Conservation (phyloP, 495 filamentous ascomycete species). For the Xylaria grammica region DNA sequence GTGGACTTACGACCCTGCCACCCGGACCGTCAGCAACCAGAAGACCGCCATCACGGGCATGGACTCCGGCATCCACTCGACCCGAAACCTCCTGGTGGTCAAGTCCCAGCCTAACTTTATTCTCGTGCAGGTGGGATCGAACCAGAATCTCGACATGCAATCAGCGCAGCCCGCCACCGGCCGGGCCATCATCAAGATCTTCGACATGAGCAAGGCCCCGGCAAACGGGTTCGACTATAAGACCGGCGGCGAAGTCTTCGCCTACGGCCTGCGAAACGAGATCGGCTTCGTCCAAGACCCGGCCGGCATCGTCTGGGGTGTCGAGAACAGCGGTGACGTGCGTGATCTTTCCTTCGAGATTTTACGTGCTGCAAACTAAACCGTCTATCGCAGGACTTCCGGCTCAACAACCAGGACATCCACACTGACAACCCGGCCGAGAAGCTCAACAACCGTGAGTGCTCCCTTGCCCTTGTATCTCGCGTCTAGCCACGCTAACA, state of each 20-base stretch:
- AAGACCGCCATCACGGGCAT: slow-evolving; percentile 61
- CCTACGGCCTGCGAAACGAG: slow-evolving; percentile 70
- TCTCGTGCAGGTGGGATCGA: slow-evolving; percentile 65
- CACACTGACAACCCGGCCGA: slow-evolving; percentile 73
- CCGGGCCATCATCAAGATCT: slow-evolving; percentile 65
- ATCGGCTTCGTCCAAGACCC: slow-evolving; percentile 69
- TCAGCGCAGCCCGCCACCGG: slow-evolving; percentile 55
- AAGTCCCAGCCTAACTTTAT: slow-evolving; percentile 53
- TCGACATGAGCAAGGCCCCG: slow-evolving; percentile 57
- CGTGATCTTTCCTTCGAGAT: slow-evolving; percentile 28
- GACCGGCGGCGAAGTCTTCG: slow-evolving; percentile 60
- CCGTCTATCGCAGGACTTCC: slow-evolving; percentile 35
- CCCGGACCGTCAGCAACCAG: slow-evolving; percentile 48
- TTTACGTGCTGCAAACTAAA: background rate
- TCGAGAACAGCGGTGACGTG: slow-evolving; percentile 72
- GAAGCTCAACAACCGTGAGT: slow-evolving; percentile 65
- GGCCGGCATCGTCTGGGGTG: slow-evolving; percentile 65
- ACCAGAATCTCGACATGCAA: slow-evolving; percentile 61
- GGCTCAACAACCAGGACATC: slow-evolving; percentile 58
- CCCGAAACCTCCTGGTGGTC: slow-evolving; percentile 64
- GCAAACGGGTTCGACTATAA: slow-evolving; percentile 51
- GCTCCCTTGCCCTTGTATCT: background rate
- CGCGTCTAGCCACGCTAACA: background rate
- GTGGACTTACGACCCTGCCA: slow-evolving; percentile 63
- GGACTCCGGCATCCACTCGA: slow-evolving; percentile 62